phyloP scores from a whole-genome alignment of 2,329 filamentous ascomycete species.

The Dryadomyces quercivorus region DNA sequence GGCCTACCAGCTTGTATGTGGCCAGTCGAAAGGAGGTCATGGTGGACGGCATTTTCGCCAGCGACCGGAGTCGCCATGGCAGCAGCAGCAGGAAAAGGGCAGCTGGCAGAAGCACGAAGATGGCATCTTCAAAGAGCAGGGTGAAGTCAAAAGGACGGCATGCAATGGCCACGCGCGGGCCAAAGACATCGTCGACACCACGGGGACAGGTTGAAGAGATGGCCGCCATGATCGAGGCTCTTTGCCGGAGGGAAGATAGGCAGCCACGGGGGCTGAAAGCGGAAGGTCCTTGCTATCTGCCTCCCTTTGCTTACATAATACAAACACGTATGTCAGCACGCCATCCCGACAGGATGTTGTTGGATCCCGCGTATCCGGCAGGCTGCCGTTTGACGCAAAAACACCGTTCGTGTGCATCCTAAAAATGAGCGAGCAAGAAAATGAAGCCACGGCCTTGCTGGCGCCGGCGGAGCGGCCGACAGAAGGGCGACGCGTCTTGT shows the following conservation, averaged over 20 bases:
- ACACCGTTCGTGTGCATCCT: background rate
- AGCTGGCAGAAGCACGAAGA: background rate
- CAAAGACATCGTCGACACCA: background rate
- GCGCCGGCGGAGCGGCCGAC: background rate
- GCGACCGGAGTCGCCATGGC: background rate
- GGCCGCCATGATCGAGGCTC: background rate
- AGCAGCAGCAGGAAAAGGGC: background rate
- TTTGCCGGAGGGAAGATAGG: too few species aligned
- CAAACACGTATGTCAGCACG: too few species aligned
- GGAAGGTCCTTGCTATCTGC: background rate
- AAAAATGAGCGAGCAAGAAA: background rate
- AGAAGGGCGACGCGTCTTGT: background rate
- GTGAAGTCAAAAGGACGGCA: background rate
- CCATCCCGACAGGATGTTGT: too few species aligned
- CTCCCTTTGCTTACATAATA: background rate
- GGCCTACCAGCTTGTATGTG: background rate
- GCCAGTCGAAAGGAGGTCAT: background rate
- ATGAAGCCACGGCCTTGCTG: background rate
- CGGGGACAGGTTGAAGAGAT: too few species aligned
- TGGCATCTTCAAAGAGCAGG: background rate
- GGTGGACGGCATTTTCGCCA: background rate
- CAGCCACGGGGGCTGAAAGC: background rate
- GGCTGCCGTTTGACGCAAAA: background rate
- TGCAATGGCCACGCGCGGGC: background rate
- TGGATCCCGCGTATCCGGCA: too few species aligned